These are phyloP conservation scores for Edaphochlamys debaryana DNA, from an alignment of 139 green algal genomes.

Conservation along the genomic window DNA sequence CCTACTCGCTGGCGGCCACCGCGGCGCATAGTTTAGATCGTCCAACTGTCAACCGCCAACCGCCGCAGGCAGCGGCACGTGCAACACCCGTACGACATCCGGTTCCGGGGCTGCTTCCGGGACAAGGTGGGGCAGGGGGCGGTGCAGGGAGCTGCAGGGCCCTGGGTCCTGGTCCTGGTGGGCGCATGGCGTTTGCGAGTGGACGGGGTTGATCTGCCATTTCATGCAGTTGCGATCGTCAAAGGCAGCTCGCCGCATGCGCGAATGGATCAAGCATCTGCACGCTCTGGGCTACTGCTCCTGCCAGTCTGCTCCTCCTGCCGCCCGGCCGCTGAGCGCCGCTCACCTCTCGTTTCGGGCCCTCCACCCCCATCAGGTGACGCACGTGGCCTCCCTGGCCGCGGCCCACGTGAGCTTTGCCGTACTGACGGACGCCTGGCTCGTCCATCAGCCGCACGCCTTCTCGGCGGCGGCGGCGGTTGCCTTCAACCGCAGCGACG, in stretches of 20 bases:
- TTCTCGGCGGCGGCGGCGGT: slow-evolving; percentile 9
- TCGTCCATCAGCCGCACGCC: slow-evolving; percentile 19
- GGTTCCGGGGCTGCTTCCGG: slow-evolving; percentile 32
- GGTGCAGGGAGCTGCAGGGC: no score
- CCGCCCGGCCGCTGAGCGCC: no score
- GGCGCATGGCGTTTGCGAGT: no score
- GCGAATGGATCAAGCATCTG: no score
- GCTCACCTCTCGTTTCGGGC: background rate
- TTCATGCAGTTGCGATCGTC: no score
- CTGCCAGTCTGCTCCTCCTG: no score
- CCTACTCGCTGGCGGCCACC: background rate
- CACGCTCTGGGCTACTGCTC: no score
- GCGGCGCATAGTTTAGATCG: background rate
- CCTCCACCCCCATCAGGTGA: slow-evolving; percentile 10
- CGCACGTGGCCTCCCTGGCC: slow-evolving; percentile 16
- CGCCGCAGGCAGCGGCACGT: background rate
- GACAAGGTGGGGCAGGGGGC: slow-evolving; percentile 32
- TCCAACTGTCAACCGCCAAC: no score
- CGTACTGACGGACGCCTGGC: slow-evolving; percentile 13
- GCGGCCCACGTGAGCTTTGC: background rate
- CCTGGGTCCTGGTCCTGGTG: no score
- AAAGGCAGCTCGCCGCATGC: no score
- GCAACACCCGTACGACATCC: background rate
- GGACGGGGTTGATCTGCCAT: no score
- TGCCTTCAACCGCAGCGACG: background rate